These are phyloP conservation scores for Colletotrichum abscissum DNA, from an alignment of 2,329 filamentous ascomycete genomes.

Conservation along the genomic window DNA sequence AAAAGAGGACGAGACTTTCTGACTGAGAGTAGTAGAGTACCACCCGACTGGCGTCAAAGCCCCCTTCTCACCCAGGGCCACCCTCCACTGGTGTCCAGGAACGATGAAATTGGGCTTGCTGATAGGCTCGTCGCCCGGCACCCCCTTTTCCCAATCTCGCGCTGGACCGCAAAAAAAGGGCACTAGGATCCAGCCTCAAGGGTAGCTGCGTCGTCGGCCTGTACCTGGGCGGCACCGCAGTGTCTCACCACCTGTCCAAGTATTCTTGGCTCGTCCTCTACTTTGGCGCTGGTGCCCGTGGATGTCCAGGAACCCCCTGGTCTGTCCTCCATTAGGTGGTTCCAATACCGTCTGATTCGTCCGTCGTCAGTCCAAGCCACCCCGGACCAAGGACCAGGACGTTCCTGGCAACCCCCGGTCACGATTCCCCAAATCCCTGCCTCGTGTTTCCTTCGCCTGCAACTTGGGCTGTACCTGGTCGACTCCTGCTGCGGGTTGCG, in stretches of 20 bases:
- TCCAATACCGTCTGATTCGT: conserved; percentile 29
- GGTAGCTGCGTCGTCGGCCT: conserved; percentile 30
- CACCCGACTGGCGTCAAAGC: conserved; percentile 4
- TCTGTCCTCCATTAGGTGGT: conserved; percentile 1
- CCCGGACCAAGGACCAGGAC: conserved; percentile 2
- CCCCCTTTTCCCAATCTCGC: conserved; percentile 35
- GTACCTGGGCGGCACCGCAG: conserved; percentile 33
- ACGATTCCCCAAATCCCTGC: conserved; percentile 31
- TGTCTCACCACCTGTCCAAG: conserved; percentile 30
- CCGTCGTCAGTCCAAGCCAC: conserved; percentile 20
- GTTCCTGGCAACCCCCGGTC: conserved; percentile 22
- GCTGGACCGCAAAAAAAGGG: neutral
- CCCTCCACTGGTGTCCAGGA: conserved; percentile 20
- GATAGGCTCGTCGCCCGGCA: conserved; percentile 27
- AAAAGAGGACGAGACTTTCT: neutral
- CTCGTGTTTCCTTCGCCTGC: conserved; percentile 37
- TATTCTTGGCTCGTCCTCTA: conserved; percentile 33
- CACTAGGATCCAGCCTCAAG: conserved; percentile 28
- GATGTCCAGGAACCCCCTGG: conserved; percentile 12
- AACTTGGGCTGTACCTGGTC: conserved; percentile 27
- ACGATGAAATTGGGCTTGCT: conserved; percentile 24
- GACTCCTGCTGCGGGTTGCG: conserved; percentile 18
- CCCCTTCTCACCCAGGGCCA: neutral
- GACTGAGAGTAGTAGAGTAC: neutral
- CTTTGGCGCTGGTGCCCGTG: conserved; percentile 22